Evolutionary conservation across 768 basidiomycete species (phyloP).

Genomic region (Clitopilus hobsonii): DNA sequence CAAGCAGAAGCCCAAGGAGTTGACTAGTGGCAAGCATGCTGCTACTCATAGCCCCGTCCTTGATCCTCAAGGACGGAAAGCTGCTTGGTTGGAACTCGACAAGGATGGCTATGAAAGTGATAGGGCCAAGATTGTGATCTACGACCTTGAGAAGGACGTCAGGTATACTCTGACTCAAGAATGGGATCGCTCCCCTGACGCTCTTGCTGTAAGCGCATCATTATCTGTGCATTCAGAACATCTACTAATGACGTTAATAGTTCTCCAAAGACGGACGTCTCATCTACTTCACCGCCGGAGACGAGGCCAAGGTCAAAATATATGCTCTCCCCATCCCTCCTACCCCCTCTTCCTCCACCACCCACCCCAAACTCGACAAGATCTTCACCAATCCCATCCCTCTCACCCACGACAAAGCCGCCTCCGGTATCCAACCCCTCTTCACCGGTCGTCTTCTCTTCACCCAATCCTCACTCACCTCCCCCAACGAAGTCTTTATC

Average conservation of each 20-base stretch:
- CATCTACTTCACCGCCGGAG: constrained; percentile 73
- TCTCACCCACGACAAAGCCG: constrained; percentile 54
- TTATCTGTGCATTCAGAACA: not conserved
- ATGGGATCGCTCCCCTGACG: constrained; percentile 81
- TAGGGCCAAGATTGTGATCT: constrained; percentile 76
- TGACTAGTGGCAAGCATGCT: constrained; percentile 84
- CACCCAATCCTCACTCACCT: constrained; percentile 66
- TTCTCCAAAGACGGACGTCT: constrained; percentile 70
- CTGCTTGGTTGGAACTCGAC: constrained; percentile 85
- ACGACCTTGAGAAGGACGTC: constrained; percentile 64
- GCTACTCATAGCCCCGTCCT: constrained; percentile 75
- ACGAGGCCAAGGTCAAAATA: constrained; percentile 72
- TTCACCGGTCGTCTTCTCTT: constrained; percentile 61
- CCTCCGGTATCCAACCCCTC: constrained; percentile 60
- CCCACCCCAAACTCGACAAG: constrained; percentile 40
- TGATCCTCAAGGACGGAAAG: constrained; percentile 59
- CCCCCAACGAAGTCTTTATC: constrained; percentile 77
- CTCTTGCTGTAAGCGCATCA: constrained; percentile 46
- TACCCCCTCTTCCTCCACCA: constrained; percentile 51
- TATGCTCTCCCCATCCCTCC: constrained; percentile 65
- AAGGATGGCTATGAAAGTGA: constrained; percentile 90
- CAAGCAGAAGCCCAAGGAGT: constrained; percentile 45
- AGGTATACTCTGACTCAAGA: constrained; percentile 70
- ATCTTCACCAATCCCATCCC: constrained; percentile 51
- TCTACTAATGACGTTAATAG: constrained; percentile 38